A percentile compares a stretch with the other conserved stretches of the same genome.
Evolutionary conservation across 1,284 basidiomycete species (phyloP).

Genomic region (Pseudozyma pruni): DNA sequence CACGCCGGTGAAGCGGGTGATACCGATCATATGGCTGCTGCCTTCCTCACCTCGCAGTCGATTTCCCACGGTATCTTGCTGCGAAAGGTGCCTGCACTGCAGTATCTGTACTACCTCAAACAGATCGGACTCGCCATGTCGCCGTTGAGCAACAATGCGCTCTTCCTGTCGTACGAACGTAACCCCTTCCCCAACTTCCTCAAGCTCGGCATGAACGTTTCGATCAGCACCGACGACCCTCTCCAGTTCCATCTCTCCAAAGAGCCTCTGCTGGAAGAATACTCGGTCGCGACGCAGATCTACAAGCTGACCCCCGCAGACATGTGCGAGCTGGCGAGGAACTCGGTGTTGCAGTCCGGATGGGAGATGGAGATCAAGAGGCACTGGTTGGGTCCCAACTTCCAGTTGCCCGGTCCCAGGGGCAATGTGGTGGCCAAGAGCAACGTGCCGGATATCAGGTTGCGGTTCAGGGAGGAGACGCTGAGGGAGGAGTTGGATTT

Average conservation of each 20-base stretch:
- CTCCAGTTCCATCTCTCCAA: conserved; percentile 68
- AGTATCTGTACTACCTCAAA: conserved; percentile 77
- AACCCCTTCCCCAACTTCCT: conserved; percentile 98
- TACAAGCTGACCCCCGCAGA: conserved; percentile 69
- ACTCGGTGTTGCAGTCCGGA: conserved; percentile 94
- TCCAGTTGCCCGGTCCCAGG: conserved; percentile 75
- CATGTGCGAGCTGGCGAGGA: conserved; percentile 88
- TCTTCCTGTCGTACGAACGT: conserved; percentile 95
- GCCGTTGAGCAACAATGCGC: conserved; percentile 94
- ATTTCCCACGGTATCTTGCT: conserved; percentile 98
- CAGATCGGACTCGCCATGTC: conserved; percentile 83
- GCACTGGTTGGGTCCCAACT: conserved; percentile 81
- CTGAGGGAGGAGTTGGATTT: conserved; percentile 77
- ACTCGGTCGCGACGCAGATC: conserved; percentile 86
- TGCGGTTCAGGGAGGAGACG: conserved; percentile 89
- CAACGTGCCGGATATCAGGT: conserved; percentile 90
- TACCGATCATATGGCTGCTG: conserved; percentile 93
- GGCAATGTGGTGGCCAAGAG: conserved; percentile 71
- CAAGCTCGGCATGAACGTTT: conserved; percentile 94
- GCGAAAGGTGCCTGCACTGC: conserved; percentile 90
- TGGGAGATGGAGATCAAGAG: conserved; percentile 99
- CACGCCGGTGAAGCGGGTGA: conserved; percentile 99
- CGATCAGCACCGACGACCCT: conserved; percentile 94
- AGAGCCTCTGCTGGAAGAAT: conserved; percentile 94
- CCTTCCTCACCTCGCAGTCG: conserved; percentile 94